phyloP scores from a whole-genome alignment of 2,329 filamentous ascomycete species.

The Tolypocladium capitatum region DNA sequence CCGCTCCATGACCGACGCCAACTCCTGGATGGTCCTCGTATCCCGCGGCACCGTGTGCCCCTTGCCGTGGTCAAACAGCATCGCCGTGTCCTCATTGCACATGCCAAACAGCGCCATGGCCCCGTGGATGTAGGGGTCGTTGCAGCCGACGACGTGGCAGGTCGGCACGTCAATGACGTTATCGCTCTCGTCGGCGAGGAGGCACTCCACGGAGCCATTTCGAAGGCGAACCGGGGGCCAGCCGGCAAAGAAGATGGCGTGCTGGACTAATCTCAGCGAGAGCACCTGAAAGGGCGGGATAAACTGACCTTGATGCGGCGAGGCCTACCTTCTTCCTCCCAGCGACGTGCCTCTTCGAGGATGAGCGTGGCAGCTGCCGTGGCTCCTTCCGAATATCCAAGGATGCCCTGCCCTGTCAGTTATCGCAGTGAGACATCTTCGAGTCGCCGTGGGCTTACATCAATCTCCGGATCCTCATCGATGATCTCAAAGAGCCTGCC shows the following conservation, averaged over 20 bases:
- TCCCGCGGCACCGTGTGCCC: conserved; percentile 49
- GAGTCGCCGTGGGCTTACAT: conserved; percentile 6
- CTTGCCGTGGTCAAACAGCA: conserved; percentile 52
- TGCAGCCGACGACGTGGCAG: conserved; percentile 38
- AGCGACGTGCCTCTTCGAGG: conserved; percentile 32
- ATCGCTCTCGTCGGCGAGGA: conserved; percentile 35
- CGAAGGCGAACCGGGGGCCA: conserved; percentile 37
- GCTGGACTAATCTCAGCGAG: conserved; percentile 13
- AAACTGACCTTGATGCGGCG: conserved; percentile 21
- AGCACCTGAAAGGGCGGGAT: conserved; percentile 1
- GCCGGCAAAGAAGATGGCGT: conserved; percentile 37
- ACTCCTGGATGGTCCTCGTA: conserved; percentile 31
- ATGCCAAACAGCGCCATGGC: conserved; percentile 48
- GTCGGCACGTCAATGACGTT: conserved; percentile 37
- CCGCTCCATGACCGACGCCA: conserved; percentile 12
- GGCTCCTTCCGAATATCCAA: conserved; percentile 49
- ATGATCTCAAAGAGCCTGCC: conserved; percentile 26
- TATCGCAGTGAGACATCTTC: neutral
- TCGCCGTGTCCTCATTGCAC: conserved; percentile 44
- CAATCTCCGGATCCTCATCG: conserved; percentile 23
- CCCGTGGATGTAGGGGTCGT: conserved; percentile 48
- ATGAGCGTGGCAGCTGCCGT: conserved; percentile 39
- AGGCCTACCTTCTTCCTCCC: conserved; percentile 15
- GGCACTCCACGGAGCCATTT: conserved; percentile 22
- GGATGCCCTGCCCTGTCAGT: conserved; percentile 26